phyloP scores from a whole-genome alignment of 805 yeast genomes.

The Wickerhamiella qilinensis region DNA sequence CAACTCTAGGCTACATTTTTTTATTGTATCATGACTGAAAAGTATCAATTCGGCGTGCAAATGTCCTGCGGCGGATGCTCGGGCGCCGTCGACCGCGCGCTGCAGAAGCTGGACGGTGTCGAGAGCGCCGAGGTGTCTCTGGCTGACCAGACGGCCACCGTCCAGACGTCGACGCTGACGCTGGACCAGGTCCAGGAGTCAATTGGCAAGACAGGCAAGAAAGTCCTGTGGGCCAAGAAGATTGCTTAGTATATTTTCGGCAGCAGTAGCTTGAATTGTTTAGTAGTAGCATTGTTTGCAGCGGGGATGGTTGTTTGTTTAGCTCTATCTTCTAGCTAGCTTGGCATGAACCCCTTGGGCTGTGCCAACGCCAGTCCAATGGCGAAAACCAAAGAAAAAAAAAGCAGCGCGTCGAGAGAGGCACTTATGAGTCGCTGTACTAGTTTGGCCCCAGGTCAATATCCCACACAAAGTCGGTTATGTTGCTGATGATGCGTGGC shows the following conservation, averaged over 20 bases:
- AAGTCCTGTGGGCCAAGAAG: constrained; percentile 55
- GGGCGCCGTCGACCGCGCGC: constrained; percentile 65
- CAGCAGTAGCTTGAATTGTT: no score
- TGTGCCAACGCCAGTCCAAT: no score
- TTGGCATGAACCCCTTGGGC: no score
- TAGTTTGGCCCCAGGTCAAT: constrained; percentile 32
- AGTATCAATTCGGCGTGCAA: constrained; percentile 17
- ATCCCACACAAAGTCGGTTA: constrained; percentile 43
- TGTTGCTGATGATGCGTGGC: constrained; percentile 39
- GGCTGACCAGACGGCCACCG: constrained; percentile 69
- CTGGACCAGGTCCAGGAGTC: constrained; percentile 69
- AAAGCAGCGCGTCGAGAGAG: no score
- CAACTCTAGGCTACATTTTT: no score
- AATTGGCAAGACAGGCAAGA: constrained; percentile 83
- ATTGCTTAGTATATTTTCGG: no score
- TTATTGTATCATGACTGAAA: no score
- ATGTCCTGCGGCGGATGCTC: constrained; percentile 45
- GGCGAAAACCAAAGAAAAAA: no score
- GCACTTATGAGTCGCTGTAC: no score
- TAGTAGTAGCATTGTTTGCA: no score
- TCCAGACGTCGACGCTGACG: constrained; percentile 39
- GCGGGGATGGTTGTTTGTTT: no score
- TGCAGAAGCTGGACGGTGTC: constrained; percentile 59
- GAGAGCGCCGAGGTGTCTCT: constrained; percentile 56
- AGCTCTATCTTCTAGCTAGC: no score